Evolutionary conservation across 768 basidiomycete genomes (phyloP).

Genomic region (Suillus weaverae): DNA sequence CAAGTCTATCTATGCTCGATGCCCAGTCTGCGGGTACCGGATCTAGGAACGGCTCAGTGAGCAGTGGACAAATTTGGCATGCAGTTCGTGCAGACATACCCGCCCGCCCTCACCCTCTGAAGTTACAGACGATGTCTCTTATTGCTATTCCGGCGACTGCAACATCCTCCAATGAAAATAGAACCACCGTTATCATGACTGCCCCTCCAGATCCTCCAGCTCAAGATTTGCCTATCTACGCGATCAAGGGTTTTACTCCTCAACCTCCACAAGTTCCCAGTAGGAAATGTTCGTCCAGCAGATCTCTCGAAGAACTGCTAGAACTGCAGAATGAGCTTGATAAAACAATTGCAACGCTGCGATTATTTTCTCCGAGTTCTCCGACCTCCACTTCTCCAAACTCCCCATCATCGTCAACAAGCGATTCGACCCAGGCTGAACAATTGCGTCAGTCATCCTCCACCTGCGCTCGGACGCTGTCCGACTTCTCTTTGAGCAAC

Average conservation of each 20-base stretch:
- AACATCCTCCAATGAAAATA: neutral
- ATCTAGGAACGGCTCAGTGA: constrained; percentile 12
- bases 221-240: constrained; percentile 46
- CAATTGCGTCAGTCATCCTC: constrained; percentile 21
- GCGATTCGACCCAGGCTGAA: constrained; percentile 9
- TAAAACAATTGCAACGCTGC: constrained; percentile 59
- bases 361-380: constrained; percentile 38
- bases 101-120: constrained; percentile 4
- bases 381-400: constrained; percentile 15
- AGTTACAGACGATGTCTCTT: constrained; percentile 3
- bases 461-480: constrained; percentile 27
- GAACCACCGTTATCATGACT: neutral
- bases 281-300: constrained; percentile 19
- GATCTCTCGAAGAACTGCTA: constrained; percentile 51
- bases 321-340: constrained; percentile 67
- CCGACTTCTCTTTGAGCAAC: constrained; percentile 68
- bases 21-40: constrained; percentile 8
- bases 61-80: constrained; percentile 7
- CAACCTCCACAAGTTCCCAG: constrained; percentile 9
- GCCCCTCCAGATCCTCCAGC: constrained; percentile 8
- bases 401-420: constrained; percentile 37
- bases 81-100: constrained; percentile 5
- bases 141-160: neutral
- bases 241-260: constrained; percentile 39
- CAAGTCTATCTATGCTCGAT: constrained; percentile 12